Base-by-base conservation (phyloP, 23 red algal species). In the Cyanidioschyzon merolae region DNA sequence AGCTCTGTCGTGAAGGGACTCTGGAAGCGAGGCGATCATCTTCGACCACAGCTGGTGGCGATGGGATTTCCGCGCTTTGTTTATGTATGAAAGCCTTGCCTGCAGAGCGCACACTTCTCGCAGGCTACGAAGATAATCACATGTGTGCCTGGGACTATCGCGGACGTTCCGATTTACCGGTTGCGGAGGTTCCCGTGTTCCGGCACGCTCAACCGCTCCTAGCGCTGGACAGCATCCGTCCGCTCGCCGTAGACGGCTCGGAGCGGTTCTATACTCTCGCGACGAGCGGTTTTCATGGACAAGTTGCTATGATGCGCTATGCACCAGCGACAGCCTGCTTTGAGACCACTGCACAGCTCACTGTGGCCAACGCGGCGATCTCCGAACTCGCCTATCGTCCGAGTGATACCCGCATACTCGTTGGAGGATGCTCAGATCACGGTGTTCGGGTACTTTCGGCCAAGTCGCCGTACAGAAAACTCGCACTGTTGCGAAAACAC, bases 331-430 rank as follows among this genome's bases (percentile, higher is more conserved):
- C 63, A 12, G 63, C 12, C 3, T 27, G 63, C 7, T 27, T 71
- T 7, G 63, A 25, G 63, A 7, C 12, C 12, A 71, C 2, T 32
- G 63, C 63, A 71, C 29, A 32, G 12, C 7, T 35, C 7, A 25
- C 63, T 25, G n/a, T 71, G 29, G n/a, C 63, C 2, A 3, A 35
- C 63, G 63, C 63, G 7, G 63, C n/a, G 3, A 35, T 71, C 29
- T 17, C n/a, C 12, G n/a, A 71, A 71, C n/a, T 71, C 2, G n/a
- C n/a, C 21, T 71, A 71, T 71, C 63, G 63, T 71, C 63, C 63
- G 16, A 17, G 63, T 27, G 63, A 71, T 27, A 35, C 7, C 63
- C 63, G 63, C 12, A 71, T 71, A 7, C 7, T 71, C 12, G 63
- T 35, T 7, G 63, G 12, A 12, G 32, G 63, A 25, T 25, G 63